Conservation (phyloP, 78 protist species). For the Creolimax fragrantissima region DNA sequence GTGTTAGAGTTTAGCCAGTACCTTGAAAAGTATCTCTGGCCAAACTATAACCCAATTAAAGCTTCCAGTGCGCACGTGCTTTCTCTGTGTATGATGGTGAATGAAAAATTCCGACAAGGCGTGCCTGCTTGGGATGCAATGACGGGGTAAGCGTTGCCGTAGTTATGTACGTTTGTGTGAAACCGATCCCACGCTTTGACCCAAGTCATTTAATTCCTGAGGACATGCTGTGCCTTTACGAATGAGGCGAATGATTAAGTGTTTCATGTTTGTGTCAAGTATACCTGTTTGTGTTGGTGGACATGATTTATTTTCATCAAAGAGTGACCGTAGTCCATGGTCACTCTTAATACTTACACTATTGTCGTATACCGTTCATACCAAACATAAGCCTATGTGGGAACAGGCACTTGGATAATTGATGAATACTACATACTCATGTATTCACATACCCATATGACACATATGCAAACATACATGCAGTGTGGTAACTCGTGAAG, state of each 20-base stretch:
- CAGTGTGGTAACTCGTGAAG: neutral
- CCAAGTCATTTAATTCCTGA: no score
- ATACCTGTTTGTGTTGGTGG: no score
- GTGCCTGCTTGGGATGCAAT: conserved; percentile 17
- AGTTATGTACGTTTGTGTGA: neutral
- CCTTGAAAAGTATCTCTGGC: conserved; percentile 67
- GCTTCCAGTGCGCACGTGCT: conserved; percentile 19
- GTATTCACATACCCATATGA: neutral
- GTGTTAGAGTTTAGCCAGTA: conserved; percentile 30
- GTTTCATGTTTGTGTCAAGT: no score
- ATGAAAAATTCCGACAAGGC: conserved; percentile 68
- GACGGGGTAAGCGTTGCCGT: neutral
- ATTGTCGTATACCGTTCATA: no score
- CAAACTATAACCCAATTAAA: conserved; percentile 34
- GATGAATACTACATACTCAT: neutral
- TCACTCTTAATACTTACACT: no score
- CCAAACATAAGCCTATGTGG: no score
- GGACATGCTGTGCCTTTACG: no score
- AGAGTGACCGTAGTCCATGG: no score
- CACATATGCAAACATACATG: neutral
- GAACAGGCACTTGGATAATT: no score
- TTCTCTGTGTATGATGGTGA: conserved; percentile 66
- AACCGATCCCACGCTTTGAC: neutral
- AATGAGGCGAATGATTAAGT: no score
- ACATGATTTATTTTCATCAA: no score